Conservation (phyloP, 2,329 filamentous ascomycete genomes). For the Exophiala bonariae region DNA sequence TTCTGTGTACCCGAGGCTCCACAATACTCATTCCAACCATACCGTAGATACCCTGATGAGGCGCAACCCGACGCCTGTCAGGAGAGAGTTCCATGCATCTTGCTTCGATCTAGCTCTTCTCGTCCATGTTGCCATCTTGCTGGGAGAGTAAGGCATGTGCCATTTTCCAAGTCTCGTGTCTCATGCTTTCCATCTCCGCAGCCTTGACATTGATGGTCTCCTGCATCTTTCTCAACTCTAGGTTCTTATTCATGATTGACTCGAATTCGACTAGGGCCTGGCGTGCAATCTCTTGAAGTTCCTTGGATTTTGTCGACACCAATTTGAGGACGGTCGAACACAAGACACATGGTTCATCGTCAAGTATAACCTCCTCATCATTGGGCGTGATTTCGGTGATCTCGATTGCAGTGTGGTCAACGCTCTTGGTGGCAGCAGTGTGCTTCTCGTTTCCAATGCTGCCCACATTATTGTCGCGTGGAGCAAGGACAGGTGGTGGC, state of each 20-base stretch:
- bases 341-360: constrained; percentile 10
- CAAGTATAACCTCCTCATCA: background rate
- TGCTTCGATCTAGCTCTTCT: too few species aligned
- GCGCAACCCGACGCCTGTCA: too few species aligned
- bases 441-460: constrained; percentile 3
- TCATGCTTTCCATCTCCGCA: constrained; percentile 11
- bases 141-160: too few species aligned
- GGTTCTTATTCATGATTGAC: constrained; percentile 7
- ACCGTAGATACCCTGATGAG: too few species aligned
- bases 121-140: too few species aligned
- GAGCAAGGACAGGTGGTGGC: constrained; percentile 2
- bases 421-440: background rate
- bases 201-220: constrained; percentile 8
- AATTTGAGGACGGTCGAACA: constrained; percentile 18
- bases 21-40: too few species aligned
- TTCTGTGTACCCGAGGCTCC: too few species aligned
- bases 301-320: constrained; percentile 20
- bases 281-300: constrained; percentile 15
- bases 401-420: constrained; percentile 1
- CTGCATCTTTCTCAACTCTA: constrained; percentile 12
- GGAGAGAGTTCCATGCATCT: too few species aligned
- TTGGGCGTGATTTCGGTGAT: background rate
- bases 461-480: constrained; percentile 1
- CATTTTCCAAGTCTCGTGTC: constrained; percentile 13
- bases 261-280: constrained; percentile 13